phyloP scores from a whole-genome alignment of 352 stramenopile species.

The Poterioochromonas sp. region DNA sequence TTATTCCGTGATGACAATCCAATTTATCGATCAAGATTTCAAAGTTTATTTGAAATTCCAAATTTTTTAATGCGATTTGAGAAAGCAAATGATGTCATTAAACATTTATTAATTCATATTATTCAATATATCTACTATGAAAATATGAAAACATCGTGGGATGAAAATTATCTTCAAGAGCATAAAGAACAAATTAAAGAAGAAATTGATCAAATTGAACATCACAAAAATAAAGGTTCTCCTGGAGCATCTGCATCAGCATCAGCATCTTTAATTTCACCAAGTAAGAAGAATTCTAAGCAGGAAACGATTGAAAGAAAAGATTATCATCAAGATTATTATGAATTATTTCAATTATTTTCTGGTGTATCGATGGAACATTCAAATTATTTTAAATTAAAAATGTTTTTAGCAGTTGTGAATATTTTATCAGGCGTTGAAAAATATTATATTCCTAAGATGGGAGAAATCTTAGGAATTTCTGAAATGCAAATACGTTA shows the following conservation, averaged over 20 bases:
- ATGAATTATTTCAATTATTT: no score
- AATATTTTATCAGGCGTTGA: no score
- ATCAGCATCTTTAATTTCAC: no score
- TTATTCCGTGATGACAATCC: background rate
- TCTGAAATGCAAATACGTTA: background rate
- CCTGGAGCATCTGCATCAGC: background rate
- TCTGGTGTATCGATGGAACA: no score
- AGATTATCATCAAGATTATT: no score
- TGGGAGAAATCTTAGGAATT: background rate
- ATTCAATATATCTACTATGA: background rate
- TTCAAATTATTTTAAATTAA: no score
- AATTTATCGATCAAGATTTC: background rate
- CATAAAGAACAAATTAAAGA: background rate
- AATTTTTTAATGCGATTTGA: slow-evolving; percentile 11
- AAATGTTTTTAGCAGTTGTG: no score
- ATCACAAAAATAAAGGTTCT: background rate
- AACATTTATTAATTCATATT: background rate
- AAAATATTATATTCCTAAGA: no score
- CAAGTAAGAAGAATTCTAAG: no score
- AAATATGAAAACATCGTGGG: no score
- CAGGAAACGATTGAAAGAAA: no score
- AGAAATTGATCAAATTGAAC: background rate
- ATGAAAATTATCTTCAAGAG: no score
- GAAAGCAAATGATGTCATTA: background rate
- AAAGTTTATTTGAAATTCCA: slow-evolving; percentile 10